phyloP scores from a whole-genome alignment of 2,329 filamentous ascomycete species.

The Cladosporium sp. region DNA sequence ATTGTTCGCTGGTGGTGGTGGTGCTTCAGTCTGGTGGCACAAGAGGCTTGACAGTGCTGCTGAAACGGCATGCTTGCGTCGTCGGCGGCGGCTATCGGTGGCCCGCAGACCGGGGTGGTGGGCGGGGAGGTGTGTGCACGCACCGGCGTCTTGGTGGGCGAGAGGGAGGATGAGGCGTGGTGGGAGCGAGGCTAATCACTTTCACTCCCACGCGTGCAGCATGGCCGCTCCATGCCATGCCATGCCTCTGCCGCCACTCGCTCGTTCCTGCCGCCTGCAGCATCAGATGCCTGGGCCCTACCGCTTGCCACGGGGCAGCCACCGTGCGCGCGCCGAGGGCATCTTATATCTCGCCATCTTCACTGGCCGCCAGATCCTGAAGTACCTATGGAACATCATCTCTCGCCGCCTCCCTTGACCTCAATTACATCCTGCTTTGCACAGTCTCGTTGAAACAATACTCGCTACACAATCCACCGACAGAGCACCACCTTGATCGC shows the following conservation, averaged over 20 bases:
- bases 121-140: not conserved
- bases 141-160: not conserved
- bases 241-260: not conserved
- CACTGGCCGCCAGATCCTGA: not conserved
- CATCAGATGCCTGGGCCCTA: slow-evolving; percentile 10
- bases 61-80: not conserved
- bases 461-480: not conserved
- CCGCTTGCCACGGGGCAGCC: slow-evolving; percentile 1
- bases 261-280: slow-evolving; percentile 10
- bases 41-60: not conserved
- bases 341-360: slow-evolving; percentile 8
- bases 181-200: not conserved
- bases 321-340: not conserved
- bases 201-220: not conserved
- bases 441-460: not conserved
- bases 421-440: slow-evolving; percentile 13
- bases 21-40: not conserved
- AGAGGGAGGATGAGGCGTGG: not conserved
- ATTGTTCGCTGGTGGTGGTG: too few species aligned
- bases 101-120: not conserved
- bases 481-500: too few species aligned
- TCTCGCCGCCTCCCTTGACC: not conserved
- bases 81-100: not conserved
- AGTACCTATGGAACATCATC: not conserved
- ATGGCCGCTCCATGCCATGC: not conserved